Evolutionary conservation across 2,329 filamentous ascomycete genomes (phyloP).

Genomic region (Aureobasidium subglaciale): DNA sequence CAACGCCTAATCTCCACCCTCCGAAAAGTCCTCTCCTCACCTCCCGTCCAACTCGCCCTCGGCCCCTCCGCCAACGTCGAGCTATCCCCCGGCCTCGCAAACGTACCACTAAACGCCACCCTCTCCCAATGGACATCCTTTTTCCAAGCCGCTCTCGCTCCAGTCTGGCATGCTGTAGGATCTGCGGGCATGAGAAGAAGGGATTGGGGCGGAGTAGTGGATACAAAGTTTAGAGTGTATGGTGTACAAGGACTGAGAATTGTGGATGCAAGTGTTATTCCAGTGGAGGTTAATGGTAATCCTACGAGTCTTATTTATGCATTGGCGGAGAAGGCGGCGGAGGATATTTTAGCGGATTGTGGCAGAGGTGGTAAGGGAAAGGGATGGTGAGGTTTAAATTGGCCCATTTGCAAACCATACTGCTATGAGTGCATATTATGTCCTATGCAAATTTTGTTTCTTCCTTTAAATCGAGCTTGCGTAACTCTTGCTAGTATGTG

Average conservation of each 20-base stretch:
- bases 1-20: slow-evolving; percentile 25
- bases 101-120: slow-evolving; percentile 1
- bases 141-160: neutral
- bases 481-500: too few species aligned
- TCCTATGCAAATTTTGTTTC: too few species aligned
- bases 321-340: slow-evolving; percentile 21
- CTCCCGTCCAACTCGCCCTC: slow-evolving; percentile 6
- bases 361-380: neutral
- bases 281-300: slow-evolving; percentile 20
- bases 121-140: slow-evolving; percentile 14
- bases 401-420: too few species aligned
- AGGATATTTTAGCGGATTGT: neutral
- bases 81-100: slow-evolving; percentile 18
- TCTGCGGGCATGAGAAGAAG: slow-evolving; percentile 19
- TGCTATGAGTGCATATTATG: too few species aligned
- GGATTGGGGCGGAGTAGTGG: slow-evolving; percentile 26
- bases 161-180: neutral
- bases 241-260: slow-evolving; percentile 26
- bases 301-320: slow-evolving; percentile 22
- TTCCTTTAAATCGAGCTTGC: too few species aligned
- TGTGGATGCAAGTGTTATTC: slow-evolving; percentile 30
- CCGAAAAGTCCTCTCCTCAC: slow-evolving; percentile 19
- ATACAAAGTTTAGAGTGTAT: slow-evolving; percentile 25
- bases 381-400: too few species aligned
- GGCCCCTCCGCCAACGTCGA: slow-evolving; percentile 26